A percentile compares a stretch with the other conserved stretches of the same genome.
Evolutionary conservation across 139 green algal species (phyloP).

Genomic region (Chlamydomonas asymmetrica): DNA sequence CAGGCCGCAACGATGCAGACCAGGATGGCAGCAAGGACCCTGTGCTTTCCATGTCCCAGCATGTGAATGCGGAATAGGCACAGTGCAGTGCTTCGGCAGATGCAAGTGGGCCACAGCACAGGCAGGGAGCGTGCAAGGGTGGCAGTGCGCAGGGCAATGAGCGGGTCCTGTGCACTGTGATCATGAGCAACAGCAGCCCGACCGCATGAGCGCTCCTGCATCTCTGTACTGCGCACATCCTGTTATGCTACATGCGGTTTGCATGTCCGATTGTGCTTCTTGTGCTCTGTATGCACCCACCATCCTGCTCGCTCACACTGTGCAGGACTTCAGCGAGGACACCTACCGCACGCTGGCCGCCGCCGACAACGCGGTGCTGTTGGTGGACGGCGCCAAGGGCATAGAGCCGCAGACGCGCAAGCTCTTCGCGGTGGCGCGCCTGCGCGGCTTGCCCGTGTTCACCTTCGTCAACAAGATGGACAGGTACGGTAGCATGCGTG

Average conservation of each 20-base stretch:
- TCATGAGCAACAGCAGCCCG: no score
- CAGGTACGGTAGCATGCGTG: conserved; percentile 16
- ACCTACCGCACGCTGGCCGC: conserved; percentile 74
- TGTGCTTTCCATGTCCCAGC: no score
- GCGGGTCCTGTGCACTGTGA: no score
- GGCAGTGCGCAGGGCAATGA: no score
- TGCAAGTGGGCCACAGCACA: no score
- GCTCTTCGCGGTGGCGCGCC: conserved; percentile 62
- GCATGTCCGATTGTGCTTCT: background rate
- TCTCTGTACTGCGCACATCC: background rate
- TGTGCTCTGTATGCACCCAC: conserved; percentile 7
- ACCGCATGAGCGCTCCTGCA: background rate
- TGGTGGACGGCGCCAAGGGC: conserved; percentile 68
- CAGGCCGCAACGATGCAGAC: no score
- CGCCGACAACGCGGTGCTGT: conserved; percentile 81
- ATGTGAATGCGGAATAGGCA: no score
- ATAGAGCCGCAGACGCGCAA: conserved; percentile 52
- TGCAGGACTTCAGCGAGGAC: conserved; percentile 62
- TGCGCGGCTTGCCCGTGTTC: conserved; percentile 68
- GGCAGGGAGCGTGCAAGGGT: no score
- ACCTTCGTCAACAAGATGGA: conserved; percentile 72
- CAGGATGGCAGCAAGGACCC: no score
- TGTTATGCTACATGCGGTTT: background rate
- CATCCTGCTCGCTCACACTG: background rate
- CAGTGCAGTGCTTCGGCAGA: no score